Conservation (phyloP, 805 yeast genomes). For the Grigorovia jiainica region DNA sequence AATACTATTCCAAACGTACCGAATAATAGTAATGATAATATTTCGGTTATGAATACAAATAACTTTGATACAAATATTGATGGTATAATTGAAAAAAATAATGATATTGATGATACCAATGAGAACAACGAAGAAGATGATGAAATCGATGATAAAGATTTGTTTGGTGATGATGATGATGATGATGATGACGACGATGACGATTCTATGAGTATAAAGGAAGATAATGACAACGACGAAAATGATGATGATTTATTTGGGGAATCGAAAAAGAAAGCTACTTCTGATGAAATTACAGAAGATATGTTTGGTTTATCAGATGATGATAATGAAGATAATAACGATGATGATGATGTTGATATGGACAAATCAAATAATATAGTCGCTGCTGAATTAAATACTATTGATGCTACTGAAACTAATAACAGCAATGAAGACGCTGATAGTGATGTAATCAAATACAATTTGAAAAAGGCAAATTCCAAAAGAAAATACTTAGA, state of each 20-base stretch:
- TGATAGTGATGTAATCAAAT: constrained; percentile 2
- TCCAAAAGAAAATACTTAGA: constrained; percentile 32
- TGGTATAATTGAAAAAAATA: too few relatives aligned
- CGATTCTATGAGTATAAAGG: background rate
- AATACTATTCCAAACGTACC: background rate
- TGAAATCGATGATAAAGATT: constrained; percentile 17
- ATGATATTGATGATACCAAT: background rate
- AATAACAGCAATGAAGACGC: constrained; percentile 5
- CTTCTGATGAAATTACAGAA: constrained; percentile 23
- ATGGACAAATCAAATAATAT: background rate
- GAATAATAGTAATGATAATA: background rate
- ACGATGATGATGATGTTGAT: constrained; percentile 12
- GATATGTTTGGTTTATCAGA: constrained; percentile 27
- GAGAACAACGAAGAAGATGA: background rate
- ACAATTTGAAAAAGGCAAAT: constrained; percentile 5
- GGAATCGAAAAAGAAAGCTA: constrained; percentile 14
- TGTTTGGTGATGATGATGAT: constrained; percentile 29
- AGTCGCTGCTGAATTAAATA: background rate
- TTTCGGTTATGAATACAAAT: background rate
- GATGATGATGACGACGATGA: constrained; percentile 26
- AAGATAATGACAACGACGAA: background rate
- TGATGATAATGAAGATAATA: constrained; percentile 19
- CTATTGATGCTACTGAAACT: background rate
- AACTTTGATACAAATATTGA: background rate
- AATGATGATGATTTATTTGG: constrained; percentile 31